Evolutionary conservation across 78 protist genomes (phyloP).

Genomic region (Dictyostelium brefeldianum): DNA sequence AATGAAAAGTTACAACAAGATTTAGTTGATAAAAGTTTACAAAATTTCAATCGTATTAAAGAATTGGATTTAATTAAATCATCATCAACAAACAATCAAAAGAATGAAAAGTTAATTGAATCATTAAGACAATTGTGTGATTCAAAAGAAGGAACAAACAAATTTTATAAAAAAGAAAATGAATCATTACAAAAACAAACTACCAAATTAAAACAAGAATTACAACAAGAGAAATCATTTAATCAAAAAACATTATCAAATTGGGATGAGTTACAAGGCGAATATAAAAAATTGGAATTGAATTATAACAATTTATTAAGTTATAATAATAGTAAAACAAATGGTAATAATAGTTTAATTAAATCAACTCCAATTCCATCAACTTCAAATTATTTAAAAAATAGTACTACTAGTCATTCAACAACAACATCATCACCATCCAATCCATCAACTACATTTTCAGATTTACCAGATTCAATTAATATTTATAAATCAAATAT

Average conservation of each 20-base stretch:
- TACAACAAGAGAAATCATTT: not conserved
- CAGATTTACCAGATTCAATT: constrained; percentile 22
- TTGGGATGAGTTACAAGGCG: constrained; percentile 4
- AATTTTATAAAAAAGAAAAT: constrained; percentile 4
- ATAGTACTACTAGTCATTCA: not conserved
- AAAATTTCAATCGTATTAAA: constrained; percentile 1
- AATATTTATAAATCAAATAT: not conserved
- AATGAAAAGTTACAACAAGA: constrained; percentile 14
- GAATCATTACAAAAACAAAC: not conserved
- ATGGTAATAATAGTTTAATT: not conserved
- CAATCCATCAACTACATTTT: not conserved
- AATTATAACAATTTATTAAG: constrained; percentile 1
- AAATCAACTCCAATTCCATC: no score
- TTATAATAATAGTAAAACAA: not conserved
- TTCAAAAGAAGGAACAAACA: not conserved
- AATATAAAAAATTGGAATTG: constrained; percentile 9
- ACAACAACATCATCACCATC: not conserved
- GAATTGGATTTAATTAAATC: constrained; percentile 4
- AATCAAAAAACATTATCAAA: constrained; percentile 4
- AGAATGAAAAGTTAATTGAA: not conserved
- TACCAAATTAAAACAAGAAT: not conserved
- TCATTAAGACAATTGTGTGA: not conserved
- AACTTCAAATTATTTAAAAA: not conserved
- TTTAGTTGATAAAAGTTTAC: not conserved
- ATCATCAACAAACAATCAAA: not conserved